Evolutionary conservation across 495 filamentous ascomycete genomes (phyloP), one percentile per base, ranked within the genome.

Genomic region (Xylaria longipes): DNA sequence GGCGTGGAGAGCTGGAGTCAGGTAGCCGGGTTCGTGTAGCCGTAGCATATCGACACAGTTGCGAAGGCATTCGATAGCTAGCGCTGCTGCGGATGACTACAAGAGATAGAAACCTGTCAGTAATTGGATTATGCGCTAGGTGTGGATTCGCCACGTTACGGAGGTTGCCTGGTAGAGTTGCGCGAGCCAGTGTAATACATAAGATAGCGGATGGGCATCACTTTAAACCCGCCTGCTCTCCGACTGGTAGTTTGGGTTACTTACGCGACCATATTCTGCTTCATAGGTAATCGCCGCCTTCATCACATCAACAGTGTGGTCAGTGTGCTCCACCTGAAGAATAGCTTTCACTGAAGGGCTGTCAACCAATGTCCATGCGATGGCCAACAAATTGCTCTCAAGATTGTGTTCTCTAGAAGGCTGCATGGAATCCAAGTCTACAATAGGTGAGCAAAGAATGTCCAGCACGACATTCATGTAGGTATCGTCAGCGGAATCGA

Each of bases 221-320:
- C 52, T 25, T 50, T 25, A 9, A 50, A 50, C 7, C 25, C 20
- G 4, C 4, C 14, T 56, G 27, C 52, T 15, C 25, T 3, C 15
- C 25, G 5, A 56, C 22, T 31, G 52, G n/a, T 0, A 14, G 22
- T 54, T 25, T 29, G 22, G 50, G 29, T 25, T 27, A 75, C 73
- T 31, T 71, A 77, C 75, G 6, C 52, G 57, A 12, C 73, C 73
- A 71, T 72, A 73, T 35, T 77, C 75, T 25, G 35, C 67, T 69
- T 77, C 75, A 29, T 75, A 77, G 17, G 68, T 52, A 45, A 75
- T 57, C 31, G 75, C 75, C 35, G 75, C 75, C 33, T 75, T 77
- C 5, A 77, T 69, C 27, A 75, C 71, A 29, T 75, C 75, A 39
- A 75, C 37, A 39, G 71, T 73, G 8, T 73, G 60, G 46, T 77